A percentile compares a stretch with the other conserved stretches of the same genome.
Conservation (phyloP, 164 flowering plant species). For the Platanus orientalis region DNA sequence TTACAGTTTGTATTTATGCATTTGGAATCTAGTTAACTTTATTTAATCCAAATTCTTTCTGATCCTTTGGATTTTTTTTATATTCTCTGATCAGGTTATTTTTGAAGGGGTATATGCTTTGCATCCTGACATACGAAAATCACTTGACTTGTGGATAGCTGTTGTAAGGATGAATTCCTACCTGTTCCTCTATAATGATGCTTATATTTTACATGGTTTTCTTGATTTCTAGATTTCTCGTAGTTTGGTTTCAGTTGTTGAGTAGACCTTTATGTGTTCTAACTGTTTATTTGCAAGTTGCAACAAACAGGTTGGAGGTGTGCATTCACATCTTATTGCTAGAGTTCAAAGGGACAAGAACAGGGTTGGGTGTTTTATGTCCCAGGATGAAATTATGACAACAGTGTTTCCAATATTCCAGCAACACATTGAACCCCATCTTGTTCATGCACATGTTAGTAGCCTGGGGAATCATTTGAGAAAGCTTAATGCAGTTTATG, state of each 20-base stretch:
- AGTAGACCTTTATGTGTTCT: not conserved
- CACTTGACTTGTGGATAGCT: constrained; percentile 97
- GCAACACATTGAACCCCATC: constrained; percentile 97
- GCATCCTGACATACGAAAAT: constrained; percentile 85
- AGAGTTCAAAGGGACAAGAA: constrained; percentile 97
- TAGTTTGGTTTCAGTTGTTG: not conserved
- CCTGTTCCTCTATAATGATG: constrained; percentile 1
- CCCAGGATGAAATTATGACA: constrained; percentile 93
- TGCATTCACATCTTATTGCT: constrained; percentile 95
- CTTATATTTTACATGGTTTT: constrained; percentile 11
- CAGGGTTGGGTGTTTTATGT: constrained; percentile 66
- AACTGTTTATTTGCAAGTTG: constrained; percentile 14
- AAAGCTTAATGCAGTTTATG: not conserved
- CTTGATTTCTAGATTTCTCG: not conserved
- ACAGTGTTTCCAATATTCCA: constrained; percentile 98
- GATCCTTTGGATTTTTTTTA: constrained; percentile 2
- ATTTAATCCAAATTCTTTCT: not conserved
- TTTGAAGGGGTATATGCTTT: constrained; percentile 98
- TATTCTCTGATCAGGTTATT: constrained; percentile 56
- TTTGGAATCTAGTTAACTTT: constrained; percentile 1
- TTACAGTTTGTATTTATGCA: not conserved
- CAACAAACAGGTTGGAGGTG: constrained; percentile 87
- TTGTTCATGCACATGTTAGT: constrained; percentile 99
- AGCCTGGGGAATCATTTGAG: not conserved
- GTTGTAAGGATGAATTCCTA: constrained; percentile 60